A percentile compares a stretch with the other conserved stretches of the same genome.
These are phyloP conservation scores for Beauveria australis DNA, from an alignment of 2,329 filamentous ascomycete genomes.

Conservation along the genomic window DNA sequence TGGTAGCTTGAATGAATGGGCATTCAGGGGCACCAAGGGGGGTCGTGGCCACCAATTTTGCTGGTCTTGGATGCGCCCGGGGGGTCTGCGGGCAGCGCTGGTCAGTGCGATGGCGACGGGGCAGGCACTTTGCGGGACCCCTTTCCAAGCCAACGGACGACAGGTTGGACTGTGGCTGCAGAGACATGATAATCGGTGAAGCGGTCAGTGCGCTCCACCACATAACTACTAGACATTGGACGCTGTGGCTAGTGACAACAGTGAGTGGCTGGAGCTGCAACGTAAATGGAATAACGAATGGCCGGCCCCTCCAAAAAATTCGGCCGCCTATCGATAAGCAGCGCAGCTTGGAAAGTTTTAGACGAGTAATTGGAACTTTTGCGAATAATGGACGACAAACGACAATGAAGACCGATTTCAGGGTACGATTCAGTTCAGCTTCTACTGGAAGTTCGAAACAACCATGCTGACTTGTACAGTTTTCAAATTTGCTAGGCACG, in stretches of 20 bases:
- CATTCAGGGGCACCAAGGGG: slow-evolving; percentile 13
- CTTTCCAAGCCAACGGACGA: slow-evolving; percentile 12
- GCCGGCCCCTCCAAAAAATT: slow-evolving; percentile 25
- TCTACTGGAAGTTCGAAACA: too few relatives aligned
- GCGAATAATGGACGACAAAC: slow-evolving; percentile 29
- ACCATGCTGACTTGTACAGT: slow-evolving; percentile 44
- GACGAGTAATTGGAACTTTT: slow-evolving; percentile 13
- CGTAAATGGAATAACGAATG: slow-evolving; percentile 27
- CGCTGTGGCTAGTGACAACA: neutral
- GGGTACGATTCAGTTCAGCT: slow-evolving; percentile 47
- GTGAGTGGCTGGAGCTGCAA: slow-evolving; percentile 13
- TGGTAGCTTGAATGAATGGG: slow-evolving; percentile 10
- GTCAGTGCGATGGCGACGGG: slow-evolving; percentile 13
- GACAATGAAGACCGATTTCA: slow-evolving; percentile 98
- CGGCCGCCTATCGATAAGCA: slow-evolving; percentile 27
- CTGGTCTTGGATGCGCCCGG: slow-evolving; percentile 12
- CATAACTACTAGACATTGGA: neutral
- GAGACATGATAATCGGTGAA: neutral
- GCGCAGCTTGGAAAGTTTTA: slow-evolving; percentile 21
- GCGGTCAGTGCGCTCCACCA: slow-evolving; percentile 16
- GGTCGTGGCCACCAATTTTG: slow-evolving; percentile 13
- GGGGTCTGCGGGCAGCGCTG: slow-evolving; percentile 12
- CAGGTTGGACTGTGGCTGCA: neutral
- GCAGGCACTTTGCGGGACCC: slow-evolving; percentile 11
- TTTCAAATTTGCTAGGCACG: slow-evolving; percentile 95